Percentiles rank a stretch among this genome's conserved stretches.
phyloP scores from a whole-genome alignment of 257 asterid species.

The Prunella vulgaris region DNA sequence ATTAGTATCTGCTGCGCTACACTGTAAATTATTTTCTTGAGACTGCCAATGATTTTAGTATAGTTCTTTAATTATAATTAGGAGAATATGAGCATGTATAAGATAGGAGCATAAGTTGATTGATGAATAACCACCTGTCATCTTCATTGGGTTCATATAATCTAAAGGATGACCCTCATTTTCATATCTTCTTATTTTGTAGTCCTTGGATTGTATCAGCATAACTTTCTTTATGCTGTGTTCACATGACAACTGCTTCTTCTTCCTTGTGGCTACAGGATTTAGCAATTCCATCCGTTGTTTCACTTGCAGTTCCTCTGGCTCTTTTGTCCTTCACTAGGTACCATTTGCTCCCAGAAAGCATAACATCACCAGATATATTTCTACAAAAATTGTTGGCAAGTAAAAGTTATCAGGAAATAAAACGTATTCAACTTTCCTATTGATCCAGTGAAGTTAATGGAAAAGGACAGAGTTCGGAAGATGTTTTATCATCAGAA shows the following conservation, averaged over 20 bases:
- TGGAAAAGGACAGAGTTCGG: constrained; percentile 54
- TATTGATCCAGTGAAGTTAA: constrained; percentile 65
- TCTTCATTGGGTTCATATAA: background rate
- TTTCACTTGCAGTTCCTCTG: constrained; percentile 88
- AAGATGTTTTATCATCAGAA: constrained; percentile 78
- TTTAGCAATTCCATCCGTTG: constrained; percentile 57
- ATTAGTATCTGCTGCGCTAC: no score
- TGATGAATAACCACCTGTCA: background rate
- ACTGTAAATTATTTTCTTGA: no score
- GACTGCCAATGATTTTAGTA: no score
- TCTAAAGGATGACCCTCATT: background rate
- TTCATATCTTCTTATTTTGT: background rate
- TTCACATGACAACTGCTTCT: background rate
- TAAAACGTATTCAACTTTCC: constrained; percentile 13
- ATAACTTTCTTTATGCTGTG: background rate
- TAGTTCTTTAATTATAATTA: no score
- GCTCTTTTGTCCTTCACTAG: constrained; percentile 95
- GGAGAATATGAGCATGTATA: no score
- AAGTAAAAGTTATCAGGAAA: constrained; percentile 4
- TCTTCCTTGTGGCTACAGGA: constrained; percentile 46
- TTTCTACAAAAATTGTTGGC: background rate
- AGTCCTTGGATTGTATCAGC: background rate
- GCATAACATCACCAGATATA: constrained; percentile 4
- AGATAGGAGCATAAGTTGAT: no score
- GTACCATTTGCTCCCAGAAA: constrained; percentile 39